A percentile compares a stretch with the other conserved stretches of the same genome.
Conservation (phyloP, 139 green algal species). For the Yamagishiella unicocca region DNA sequence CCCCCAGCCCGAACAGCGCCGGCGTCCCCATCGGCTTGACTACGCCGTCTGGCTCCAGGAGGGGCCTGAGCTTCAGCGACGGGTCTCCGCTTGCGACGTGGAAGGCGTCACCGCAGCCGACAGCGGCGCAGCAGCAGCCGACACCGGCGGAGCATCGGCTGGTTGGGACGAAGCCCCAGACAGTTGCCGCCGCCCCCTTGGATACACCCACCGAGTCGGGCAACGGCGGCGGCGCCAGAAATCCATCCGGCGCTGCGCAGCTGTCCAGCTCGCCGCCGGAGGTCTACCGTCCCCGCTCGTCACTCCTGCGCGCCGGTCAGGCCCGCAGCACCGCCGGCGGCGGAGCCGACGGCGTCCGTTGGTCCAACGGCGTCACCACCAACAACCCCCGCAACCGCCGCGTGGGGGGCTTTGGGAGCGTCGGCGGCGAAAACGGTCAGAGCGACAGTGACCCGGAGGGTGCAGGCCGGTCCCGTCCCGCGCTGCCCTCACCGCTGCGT, state of each 20-base stretch:
- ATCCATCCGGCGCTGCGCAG: no score
- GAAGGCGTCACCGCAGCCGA: no score
- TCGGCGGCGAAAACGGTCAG: not conserved
- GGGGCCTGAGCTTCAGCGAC: no score
- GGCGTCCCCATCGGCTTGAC: no score
- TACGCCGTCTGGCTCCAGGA: no score
- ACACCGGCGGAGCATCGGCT: no score
- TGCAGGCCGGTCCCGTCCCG: not conserved
- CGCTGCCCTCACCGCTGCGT: not conserved
- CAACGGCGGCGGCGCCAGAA: not conserved
- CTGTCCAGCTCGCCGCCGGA: no score
- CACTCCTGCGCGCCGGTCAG: not conserved
- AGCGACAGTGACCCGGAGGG: not conserved
- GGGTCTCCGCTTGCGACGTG: no score
- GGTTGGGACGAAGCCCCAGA: no score
- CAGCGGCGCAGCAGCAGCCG: no score
- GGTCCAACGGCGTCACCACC: constrained; percentile 1
- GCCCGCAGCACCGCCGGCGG: not conserved
- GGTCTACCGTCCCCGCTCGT: not conserved
- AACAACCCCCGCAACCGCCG: not conserved
- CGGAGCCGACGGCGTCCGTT: constrained; percentile 22
- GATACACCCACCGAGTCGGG: no score
- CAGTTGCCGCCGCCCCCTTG: no score
- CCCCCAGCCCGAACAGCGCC: not conserved
- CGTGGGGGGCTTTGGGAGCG: not conserved